These are phyloP conservation scores for Beauveria brongniartii DNA, from an alignment of 2,329 filamentous ascomycete genomes.

Conservation along the genomic window DNA sequence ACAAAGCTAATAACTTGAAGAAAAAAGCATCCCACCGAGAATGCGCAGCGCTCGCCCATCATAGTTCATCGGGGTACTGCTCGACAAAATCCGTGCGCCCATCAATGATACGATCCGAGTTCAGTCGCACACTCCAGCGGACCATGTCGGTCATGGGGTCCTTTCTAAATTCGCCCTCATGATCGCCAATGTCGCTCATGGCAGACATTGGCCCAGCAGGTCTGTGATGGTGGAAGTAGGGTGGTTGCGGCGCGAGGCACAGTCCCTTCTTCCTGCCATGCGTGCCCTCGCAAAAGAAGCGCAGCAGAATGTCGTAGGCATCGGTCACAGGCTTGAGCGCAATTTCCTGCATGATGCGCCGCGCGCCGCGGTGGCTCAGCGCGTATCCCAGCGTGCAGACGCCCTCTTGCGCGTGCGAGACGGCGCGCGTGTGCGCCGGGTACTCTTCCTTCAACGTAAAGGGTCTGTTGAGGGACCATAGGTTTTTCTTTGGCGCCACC, in stretches of 20 bases:
- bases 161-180: conserved; percentile 23
- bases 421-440: conserved; percentile 34
- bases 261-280: conserved; percentile 26
- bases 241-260: conserved; percentile 33
- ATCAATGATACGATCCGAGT: conserved; percentile 29
- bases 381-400: conserved; percentile 37
- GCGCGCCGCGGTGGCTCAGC: conserved; percentile 35
- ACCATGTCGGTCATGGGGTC: conserved; percentile 26
- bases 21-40: background rate
- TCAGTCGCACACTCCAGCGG: conserved; percentile 32
- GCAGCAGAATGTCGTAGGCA: conserved; percentile 36
- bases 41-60: background rate
- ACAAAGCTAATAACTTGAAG: background rate
- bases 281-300: conserved; percentile 36
- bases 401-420: conserved; percentile 32
- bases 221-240: conserved; percentile 39
- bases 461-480: conserved; percentile 27
- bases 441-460: conserved; percentile 27
- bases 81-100: conserved; percentile 24
- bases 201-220: conserved; percentile 26
- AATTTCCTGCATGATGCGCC: conserved; percentile 33
- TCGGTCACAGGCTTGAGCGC: conserved; percentile 31
- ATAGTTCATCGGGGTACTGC: conserved; percentile 6
- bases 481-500: conserved; percentile 25
- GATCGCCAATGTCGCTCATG: conserved; percentile 30